Percentiles rank a stretch among this genome's conserved stretches.
phyloP scores from a whole-genome alignment of 331 rosid species.

The Phaseolus coccineus region DNA sequence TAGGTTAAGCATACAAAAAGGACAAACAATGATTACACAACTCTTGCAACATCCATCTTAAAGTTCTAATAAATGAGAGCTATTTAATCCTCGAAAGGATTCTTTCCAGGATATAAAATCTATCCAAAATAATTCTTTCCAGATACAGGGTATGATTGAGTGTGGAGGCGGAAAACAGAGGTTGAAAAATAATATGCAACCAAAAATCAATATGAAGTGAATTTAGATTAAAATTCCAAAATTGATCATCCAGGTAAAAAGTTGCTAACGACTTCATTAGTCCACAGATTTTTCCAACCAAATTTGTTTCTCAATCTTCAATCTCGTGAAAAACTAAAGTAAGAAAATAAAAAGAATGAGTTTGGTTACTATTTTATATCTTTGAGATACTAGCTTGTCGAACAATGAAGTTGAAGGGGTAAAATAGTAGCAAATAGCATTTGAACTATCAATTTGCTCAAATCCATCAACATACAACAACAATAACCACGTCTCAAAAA shows the following conservation, averaged over 20 bases:
- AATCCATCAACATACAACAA: background rate
- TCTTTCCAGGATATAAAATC: background rate
- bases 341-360: background rate
- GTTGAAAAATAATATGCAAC: background rate
- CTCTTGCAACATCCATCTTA: constrained; percentile 11
- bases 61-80: background rate
- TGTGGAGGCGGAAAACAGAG: background rate
- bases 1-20: background rate
- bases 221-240: background rate
- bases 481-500: background rate
- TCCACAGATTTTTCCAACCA: background rate
- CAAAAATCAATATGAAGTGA: background rate
- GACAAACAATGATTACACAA: background rate
- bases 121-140: background rate
- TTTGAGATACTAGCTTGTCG: background rate
- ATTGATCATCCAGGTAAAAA: background rate
- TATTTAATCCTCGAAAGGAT: background rate
- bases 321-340: background rate
- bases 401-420: background rate
- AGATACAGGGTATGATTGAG: background rate
- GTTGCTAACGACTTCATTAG: background rate
- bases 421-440: background rate
- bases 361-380: background rate
- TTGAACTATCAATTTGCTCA: background rate
- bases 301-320: background rate